Percentiles rank a stretch among this genome's conserved stretches.
These are phyloP conservation scores for Oryza meyeriana DNA, from an alignment of 176 grass and related monocot genomes.

Conservation along the genomic window DNA sequence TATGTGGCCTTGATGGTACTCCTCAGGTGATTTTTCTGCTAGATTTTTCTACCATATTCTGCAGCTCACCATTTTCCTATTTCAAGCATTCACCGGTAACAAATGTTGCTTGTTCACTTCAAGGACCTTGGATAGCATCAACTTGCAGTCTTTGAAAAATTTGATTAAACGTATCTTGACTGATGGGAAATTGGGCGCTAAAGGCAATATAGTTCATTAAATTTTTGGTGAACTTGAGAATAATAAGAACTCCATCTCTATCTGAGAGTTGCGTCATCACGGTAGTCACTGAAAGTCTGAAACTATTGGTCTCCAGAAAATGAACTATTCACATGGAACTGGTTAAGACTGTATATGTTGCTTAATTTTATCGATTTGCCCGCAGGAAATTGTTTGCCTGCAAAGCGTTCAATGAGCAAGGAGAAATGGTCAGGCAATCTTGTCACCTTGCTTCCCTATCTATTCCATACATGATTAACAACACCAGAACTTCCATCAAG, in stretches of 20 bases:
- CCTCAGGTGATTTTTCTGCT: no score
- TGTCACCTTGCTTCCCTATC: slow-evolving; percentile 86
- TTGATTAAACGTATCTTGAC: not conserved
- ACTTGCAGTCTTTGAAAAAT: not conserved
- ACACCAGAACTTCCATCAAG: slow-evolving; percentile 85
- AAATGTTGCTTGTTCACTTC: no score
- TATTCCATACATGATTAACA: slow-evolving; percentile 89
- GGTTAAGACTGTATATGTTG: not conserved
- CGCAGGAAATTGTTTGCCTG: slow-evolving; percentile 81
- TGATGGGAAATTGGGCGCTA: not conserved
- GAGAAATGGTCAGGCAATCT: slow-evolving; percentile 92
- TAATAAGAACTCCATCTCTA: not conserved
- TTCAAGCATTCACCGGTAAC: no score
- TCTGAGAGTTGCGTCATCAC: not conserved
- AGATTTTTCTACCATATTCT: no score
- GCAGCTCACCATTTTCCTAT: no score
- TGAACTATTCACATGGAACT: not conserved
- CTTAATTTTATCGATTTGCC: slow-evolving; percentile 13
- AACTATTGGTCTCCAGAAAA: not conserved
- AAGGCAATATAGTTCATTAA: no score
- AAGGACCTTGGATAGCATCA: no score
- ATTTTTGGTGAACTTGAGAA: not conserved
- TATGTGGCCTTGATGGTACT: not conserved
- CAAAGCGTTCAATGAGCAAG: slow-evolving; percentile 93
- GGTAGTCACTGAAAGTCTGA: not conserved